A percentile compares a stretch with the other conserved stretches of the same genome.
phyloP scores from a whole-genome alignment of 2,329 filamentous ascomycete genomes.

The Aspergillus sp. region DNA sequence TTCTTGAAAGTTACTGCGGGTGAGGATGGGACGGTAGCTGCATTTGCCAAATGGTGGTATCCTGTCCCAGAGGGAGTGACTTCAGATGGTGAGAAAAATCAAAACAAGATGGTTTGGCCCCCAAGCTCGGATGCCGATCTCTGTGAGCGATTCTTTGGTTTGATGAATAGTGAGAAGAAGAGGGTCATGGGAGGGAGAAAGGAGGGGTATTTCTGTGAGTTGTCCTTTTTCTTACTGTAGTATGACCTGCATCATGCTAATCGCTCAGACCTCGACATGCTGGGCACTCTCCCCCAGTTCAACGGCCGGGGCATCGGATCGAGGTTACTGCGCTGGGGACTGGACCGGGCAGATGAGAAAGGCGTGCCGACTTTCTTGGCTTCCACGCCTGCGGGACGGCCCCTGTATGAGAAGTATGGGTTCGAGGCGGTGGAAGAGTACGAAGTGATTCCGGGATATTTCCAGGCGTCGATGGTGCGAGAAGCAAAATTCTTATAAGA shows the following conservation, averaged over 20 bases:
- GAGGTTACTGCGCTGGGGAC: constrained; percentile 12
- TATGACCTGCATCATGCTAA: background rate
- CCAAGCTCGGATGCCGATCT: constrained; percentile 9
- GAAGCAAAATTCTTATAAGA: background rate
- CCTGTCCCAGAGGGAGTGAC: background rate
- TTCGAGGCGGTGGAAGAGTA: constrained; percentile 6
- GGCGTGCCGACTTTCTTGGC: constrained; percentile 11
- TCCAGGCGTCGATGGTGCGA: constrained; percentile 15
- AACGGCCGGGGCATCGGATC: constrained; percentile 11
- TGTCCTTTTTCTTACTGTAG: background rate
- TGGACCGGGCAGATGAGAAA: constrained; percentile 11
- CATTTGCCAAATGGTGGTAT: constrained; percentile 13
- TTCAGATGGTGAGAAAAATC: background rate
- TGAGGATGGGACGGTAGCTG: background rate
- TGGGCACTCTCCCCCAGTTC: constrained; percentile 13
- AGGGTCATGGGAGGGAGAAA: constrained; percentile 1
- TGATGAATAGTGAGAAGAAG: background rate
- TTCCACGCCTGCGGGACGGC: constrained; percentile 9
- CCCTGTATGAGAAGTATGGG: constrained; percentile 16
- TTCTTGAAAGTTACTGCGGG: constrained; percentile 10
- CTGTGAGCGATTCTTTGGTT: constrained; percentile 10
- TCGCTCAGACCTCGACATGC: constrained; percentile 12
- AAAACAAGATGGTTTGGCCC: constrained; percentile 7
- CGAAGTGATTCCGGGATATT: constrained; percentile 14
- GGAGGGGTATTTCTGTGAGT: constrained; percentile 13